Evolutionary conservation across 768 basidiomycete species (phyloP).

Genomic region (Rhodotorula babjevae): DNA sequence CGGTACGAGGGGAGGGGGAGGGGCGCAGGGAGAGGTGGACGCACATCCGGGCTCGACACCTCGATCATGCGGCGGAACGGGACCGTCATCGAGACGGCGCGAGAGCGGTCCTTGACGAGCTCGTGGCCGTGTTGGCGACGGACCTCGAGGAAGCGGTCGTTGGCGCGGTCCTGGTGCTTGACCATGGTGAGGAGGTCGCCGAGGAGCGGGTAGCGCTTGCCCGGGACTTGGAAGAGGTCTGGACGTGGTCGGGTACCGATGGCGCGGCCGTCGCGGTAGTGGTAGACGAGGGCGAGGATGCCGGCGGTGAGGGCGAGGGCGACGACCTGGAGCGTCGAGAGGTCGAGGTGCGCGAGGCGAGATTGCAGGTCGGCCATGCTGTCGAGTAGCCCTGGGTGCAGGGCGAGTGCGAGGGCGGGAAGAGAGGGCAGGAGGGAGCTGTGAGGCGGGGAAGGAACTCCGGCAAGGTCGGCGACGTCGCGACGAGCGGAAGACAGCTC

Average conservation of each 20-base stretch:
- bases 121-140: background rate
- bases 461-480: too few relatives aligned
- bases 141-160: conserved; percentile 9
- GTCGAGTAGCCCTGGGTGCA: too few relatives aligned
- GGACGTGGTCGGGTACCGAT: conserved; percentile 8
- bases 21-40: background rate
- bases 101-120: background rate
- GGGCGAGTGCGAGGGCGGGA: too few relatives aligned
- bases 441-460: too few relatives aligned
- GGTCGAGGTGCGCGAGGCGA: background rate
- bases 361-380: background rate
- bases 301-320: background rate
- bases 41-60: conserved; percentile 1
- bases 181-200: conserved; percentile 7
- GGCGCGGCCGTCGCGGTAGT: conserved; percentile 18
- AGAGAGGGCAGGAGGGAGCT: too few relatives aligned
- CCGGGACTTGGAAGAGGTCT: background rate
- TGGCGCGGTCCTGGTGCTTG: conserved; percentile 4
- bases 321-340: background rate
- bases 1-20: background rate
- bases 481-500: too few relatives aligned
- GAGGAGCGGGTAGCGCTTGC: background rate
- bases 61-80: conserved; percentile 25
- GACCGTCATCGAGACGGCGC: conserved; percentile 1
- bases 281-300: background rate